Evolutionary conservation across 257 asterid species (phyloP).

Genomic region (Nicotiana obtusifolia): DNA sequence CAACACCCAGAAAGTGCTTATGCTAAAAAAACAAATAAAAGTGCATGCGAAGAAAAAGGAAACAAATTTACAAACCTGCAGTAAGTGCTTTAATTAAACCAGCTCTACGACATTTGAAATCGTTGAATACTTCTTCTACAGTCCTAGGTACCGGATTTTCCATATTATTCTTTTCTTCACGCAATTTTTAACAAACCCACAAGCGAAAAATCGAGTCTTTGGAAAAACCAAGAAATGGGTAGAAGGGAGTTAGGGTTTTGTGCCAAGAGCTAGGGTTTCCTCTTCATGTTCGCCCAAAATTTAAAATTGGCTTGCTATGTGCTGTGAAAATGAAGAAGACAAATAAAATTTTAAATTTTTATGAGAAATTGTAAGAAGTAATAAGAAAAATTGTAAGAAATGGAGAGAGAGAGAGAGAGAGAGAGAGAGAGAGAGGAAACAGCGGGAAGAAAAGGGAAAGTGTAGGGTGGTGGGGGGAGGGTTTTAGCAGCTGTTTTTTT

Average conservation of each 20-base stretch:
- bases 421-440: not conserved
- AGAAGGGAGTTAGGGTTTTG: not conserved
- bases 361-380: not conserved
- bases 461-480: not conserved
- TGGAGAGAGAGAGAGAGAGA: not conserved
- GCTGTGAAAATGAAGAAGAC: not conserved
- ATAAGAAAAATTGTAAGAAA: not conserved
- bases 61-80: not conserved
- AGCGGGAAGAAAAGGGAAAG: not conserved
- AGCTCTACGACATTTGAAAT: conserved; percentile 68
- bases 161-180: not conserved
- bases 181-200: not conserved
- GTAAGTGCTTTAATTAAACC: conserved; percentile 64
- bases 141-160: conserved; percentile 44
- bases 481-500: not conserved
- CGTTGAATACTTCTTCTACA: conserved; percentile 82
- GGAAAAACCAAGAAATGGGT: not conserved
- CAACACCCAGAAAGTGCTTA: not conserved
- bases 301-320: not conserved
- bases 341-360: not conserved
- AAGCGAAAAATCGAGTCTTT: not conserved
- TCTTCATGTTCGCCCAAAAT: not conserved
- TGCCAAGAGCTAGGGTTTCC: not conserved
- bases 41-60: not conserved
- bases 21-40: not conserved